Base-by-base conservation (phyloP, 2,329 filamentous ascomycete genomes). In the Orbilia oligospora region DNA sequence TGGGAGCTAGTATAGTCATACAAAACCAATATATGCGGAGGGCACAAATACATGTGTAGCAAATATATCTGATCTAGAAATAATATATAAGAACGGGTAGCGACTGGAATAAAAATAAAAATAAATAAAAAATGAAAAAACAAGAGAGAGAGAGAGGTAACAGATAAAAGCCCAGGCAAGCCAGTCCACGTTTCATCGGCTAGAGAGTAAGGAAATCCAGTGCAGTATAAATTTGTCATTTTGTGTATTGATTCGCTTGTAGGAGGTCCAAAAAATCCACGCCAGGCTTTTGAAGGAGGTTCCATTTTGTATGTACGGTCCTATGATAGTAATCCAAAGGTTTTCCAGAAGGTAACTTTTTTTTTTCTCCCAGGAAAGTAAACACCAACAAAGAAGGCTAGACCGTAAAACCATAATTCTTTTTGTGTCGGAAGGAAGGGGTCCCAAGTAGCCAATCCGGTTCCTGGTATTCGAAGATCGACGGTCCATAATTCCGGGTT, bases 301-400 rank as follows among this genome's bases (percentile, higher is more conserved):
- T 69, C 65, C 65, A 69, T 51, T 36, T 69, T 58, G 55, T 48
- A 51, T 58, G 41, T 48, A 51, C 41, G 66, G 51, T 70, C 66
- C 66, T 36, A 49, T 61, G 41, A 48, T 51, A 61, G 38, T 46
- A 41, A n/a, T 70, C 66, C 53, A 36, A 41, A 24, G 24, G 38
- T 53, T 61, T 33, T 71, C 53, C 41, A 14, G 67, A 48, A 24
- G 30, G 20, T 27, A 68, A 22, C 20, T 24, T 61, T 61, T 44
- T 24, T 44, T 22, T 41, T 61, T 61, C 41, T 18, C 18, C 27
- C n/a, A 44, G 38, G 24, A 48, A 56, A 41, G 36, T 51, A 16
- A 72, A 38, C 33, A 46, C 63, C 41, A 41, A 24, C 33, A 41
- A 61, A 27, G 56, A 36, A 61, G 36, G 33, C 16, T 44, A 44